phyloP scores from a whole-genome alignment of 306 rosid genomes.

The Urtica urens region DNA sequence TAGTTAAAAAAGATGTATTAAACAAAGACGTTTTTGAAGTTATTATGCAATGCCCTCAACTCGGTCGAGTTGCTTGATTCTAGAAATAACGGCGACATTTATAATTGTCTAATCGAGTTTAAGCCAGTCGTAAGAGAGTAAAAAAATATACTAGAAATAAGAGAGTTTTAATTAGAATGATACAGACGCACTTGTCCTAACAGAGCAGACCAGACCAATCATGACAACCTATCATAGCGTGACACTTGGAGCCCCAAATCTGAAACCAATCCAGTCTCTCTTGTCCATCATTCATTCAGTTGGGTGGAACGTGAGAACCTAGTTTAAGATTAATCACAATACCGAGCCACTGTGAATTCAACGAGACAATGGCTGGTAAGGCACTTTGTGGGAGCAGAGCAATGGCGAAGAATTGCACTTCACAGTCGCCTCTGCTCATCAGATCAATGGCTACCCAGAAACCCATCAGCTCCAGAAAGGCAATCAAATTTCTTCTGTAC shows the following conservation, averaged over 20 bases:
- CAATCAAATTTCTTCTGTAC: constrained; percentile 12
- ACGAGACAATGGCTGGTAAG: constrained; percentile 34
- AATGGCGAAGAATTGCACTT: constrained; percentile 3
- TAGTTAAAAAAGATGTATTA: no score
- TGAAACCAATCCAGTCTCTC: constrained; percentile 4
- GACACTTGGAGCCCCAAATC: constrained; percentile 6
- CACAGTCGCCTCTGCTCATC: constrained; percentile 31
- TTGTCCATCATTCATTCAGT: constrained; percentile 10
- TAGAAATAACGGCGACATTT: no score
- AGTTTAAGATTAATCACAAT: no score
- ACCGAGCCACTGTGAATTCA: neutral
- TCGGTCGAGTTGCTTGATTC: no score
- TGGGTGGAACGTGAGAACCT: neutral
- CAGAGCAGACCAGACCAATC: no score
- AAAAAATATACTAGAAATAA: no score
- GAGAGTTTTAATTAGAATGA: no score
- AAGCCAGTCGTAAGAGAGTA: no score
- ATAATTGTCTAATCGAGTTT: no score
- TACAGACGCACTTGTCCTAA: no score
- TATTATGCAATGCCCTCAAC: no score
- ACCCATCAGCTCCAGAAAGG: constrained; percentile 55
- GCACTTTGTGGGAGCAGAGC: constrained; percentile 32
- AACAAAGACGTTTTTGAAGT: no score
- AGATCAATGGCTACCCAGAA: constrained; percentile 71
- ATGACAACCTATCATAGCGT: neutral